These are phyloP conservation scores for Micromonas pusilla DNA, from an alignment of 139 green algal species.

Conservation along the genomic window DNA sequence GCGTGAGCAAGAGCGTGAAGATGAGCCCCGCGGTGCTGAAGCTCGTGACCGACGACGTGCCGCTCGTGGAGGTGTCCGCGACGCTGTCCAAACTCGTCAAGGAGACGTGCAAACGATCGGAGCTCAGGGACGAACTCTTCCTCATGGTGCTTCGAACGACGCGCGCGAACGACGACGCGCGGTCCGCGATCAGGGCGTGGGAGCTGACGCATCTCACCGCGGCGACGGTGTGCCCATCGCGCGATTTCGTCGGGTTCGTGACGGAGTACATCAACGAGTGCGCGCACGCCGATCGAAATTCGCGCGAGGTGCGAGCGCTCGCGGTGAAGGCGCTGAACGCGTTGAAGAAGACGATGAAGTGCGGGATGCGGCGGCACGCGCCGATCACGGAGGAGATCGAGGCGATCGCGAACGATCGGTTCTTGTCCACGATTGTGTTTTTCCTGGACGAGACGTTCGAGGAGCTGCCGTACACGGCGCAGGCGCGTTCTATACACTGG, in stretches of 20 bases:
- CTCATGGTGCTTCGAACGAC: slow-evolving; percentile 87
- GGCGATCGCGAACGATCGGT: slow-evolving; percentile 54
- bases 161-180: slow-evolving; percentile 56
- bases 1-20: slow-evolving; percentile 72
- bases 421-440: slow-evolving; percentile 75
- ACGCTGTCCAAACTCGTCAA: slow-evolving; percentile 72
- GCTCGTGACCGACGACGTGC: slow-evolving; percentile 47
- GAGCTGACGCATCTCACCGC: slow-evolving; percentile 81
- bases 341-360: slow-evolving; percentile 83
- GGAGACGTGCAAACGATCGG: slow-evolving; percentile 71
- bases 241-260: slow-evolving; percentile 67
- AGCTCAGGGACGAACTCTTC: slow-evolving; percentile 90
- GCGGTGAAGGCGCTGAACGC: slow-evolving; percentile 60
- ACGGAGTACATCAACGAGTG: slow-evolving; percentile 79
- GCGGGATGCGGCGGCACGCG: slow-evolving; percentile 70
- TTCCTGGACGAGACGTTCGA: slow-evolving; percentile 97
- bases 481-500: no score
- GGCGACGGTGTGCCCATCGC: slow-evolving; percentile 70
- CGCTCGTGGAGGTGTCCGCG: slow-evolving; percentile 16
- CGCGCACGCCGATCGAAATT: slow-evolving; percentile 34
- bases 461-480: slow-evolving; percentile 85
- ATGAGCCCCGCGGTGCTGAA: slow-evolving; percentile 82
- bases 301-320: slow-evolving; percentile 38
- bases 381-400: slow-evolving; percentile 83
- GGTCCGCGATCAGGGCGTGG: slow-evolving; percentile 56